These are phyloP conservation scores for Plectranthus barbatus DNA, from an alignment of 257 asterid species.

Conservation along the genomic window DNA sequence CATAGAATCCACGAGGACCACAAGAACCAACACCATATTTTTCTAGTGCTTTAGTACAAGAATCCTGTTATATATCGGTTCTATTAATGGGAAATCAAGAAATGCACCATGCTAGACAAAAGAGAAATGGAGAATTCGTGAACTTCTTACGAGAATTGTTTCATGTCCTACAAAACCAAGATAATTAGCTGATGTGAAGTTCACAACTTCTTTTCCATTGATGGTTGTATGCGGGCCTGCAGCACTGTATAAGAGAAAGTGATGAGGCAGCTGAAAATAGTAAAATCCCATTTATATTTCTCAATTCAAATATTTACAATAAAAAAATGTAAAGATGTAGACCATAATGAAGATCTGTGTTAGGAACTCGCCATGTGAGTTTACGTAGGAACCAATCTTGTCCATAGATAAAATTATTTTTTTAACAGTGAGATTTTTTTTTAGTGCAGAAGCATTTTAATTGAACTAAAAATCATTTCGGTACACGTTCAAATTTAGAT, in stretches of 20 bases:
- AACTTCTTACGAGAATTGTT: slow-evolving; percentile 51
- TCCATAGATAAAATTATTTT: too few species aligned
- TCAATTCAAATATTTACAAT: too few species aligned
- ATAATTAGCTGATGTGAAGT: slow-evolving; percentile 88
- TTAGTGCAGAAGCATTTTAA: too few species aligned
- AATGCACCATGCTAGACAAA: neutral
- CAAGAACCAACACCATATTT: slow-evolving; percentile 99
- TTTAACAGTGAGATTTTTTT: too few species aligned
- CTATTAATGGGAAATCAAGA: slow-evolving; percentile 3
- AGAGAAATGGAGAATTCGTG: too few species aligned
- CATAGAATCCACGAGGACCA: slow-evolving; percentile 98
- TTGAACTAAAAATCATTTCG: too few species aligned
- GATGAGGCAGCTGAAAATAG: neutral
- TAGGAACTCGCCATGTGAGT: too few species aligned
- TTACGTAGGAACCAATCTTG: too few species aligned
- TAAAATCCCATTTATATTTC: too few species aligned
- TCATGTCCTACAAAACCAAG: slow-evolving; percentile 83
- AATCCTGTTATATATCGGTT: slow-evolving; percentile 41
- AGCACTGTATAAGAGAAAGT: slow-evolving; percentile 58
- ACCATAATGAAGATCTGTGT: too few species aligned
- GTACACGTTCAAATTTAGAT: too few species aligned
- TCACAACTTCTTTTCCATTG: slow-evolving; percentile 67
- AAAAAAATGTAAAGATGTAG: too few species aligned
- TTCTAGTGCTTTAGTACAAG: slow-evolving; percentile 84
- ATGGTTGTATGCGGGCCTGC: slow-evolving; percentile 82